phyloP scores from a whole-genome alignment of 2,329 filamentous ascomycete species.

The Colletotrichum higginsianum region DNA sequence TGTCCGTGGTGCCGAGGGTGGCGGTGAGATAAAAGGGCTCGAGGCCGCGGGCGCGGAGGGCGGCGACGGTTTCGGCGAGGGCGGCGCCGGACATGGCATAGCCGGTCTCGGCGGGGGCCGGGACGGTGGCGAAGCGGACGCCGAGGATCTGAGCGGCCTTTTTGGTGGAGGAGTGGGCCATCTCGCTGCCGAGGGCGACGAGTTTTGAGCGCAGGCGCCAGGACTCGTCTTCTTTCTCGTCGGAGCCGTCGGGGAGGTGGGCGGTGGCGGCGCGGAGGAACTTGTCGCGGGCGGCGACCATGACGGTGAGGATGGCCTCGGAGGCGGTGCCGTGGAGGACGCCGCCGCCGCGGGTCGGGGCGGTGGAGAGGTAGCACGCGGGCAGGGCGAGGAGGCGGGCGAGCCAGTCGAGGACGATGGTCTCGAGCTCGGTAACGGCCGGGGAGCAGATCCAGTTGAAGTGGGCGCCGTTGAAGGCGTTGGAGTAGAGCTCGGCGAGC shows the following conservation, averaged over 20 bases:
- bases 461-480: conserved; percentile 88
- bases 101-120: conserved; percentile 72
- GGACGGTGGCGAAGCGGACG: conserved; percentile 82
- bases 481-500: conserved; percentile 92
- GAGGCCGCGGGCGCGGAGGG: conserved; percentile 77
- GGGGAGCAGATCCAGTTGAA: conserved; percentile 99
- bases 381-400: conserved; percentile 83
- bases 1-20: conserved; percentile 88
- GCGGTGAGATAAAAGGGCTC: conserved; percentile 90
- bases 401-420: conserved; percentile 92
- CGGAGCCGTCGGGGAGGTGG: conserved; percentile 63
- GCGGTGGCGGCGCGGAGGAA: conserved; percentile 75
- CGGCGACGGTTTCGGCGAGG: conserved; percentile 73
- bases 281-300: conserved; percentile 89
- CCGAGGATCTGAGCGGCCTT: conserved; percentile 91
- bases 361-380: conserved; percentile 79
- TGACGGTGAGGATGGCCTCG: conserved; percentile 87
- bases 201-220: conserved; percentile 69
- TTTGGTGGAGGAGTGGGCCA: conserved; percentile 86
- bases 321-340: conserved; percentile 95
- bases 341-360: conserved; percentile 81
- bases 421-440: conserved; percentile 93
- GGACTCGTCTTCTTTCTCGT: conserved; percentile 79
- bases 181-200: conserved; percentile 84
- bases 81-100: conserved; percentile 79